These are phyloP conservation scores for Coemansia sp. DNA, from an alignment of 192 early-diverging fungal genomes.

Conservation along the genomic window DNA sequence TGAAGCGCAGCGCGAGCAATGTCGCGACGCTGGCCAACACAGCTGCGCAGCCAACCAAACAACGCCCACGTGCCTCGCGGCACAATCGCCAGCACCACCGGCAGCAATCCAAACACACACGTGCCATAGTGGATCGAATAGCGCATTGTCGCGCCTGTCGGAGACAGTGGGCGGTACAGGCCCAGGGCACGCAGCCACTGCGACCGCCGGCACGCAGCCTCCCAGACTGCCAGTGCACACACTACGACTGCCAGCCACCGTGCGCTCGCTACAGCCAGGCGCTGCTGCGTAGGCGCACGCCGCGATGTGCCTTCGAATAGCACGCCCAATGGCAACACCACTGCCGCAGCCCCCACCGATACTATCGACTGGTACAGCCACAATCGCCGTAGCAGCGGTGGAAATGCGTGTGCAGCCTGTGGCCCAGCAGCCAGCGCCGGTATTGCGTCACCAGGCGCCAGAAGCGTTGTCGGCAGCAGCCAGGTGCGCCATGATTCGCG, in stretches of 20 bases:
- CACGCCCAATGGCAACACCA: slow-evolving; percentile 34
- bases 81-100: slow-evolving; percentile 32
- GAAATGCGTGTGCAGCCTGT: slow-evolving; percentile 45
- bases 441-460: slow-evolving; percentile 25
- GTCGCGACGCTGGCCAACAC: slow-evolving; percentile 35
- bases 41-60: slow-evolving; percentile 43
- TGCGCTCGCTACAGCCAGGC: slow-evolving; percentile 18
- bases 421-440: slow-evolving; percentile 16
- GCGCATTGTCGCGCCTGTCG: slow-evolving; percentile 33
- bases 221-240: slow-evolving; percentile 18
- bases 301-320: slow-evolving; percentile 44
- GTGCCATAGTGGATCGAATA: slow-evolving; percentile 37
- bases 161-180: slow-evolving; percentile 23
- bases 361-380: slow-evolving; percentile 52
- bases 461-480: slow-evolving; percentile 46
- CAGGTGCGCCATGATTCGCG: slow-evolving; percentile 44
- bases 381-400: slow-evolving; percentile 44
- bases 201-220: slow-evolving; percentile 20
- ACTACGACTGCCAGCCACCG: slow-evolving; percentile 23
- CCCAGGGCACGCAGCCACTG: slow-evolving; percentile 23
- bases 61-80: slow-evolving; percentile 52
- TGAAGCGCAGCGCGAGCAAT: slow-evolving; percentile 18
- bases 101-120: slow-evolving; percentile 37
- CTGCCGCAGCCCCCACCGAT: slow-evolving; percentile 22
- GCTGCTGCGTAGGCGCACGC: slow-evolving; percentile 21